These are phyloP conservation scores for Berberis thunbergii DNA, from an alignment of 164 flowering plant genomes.

Conservation along the genomic window DNA sequence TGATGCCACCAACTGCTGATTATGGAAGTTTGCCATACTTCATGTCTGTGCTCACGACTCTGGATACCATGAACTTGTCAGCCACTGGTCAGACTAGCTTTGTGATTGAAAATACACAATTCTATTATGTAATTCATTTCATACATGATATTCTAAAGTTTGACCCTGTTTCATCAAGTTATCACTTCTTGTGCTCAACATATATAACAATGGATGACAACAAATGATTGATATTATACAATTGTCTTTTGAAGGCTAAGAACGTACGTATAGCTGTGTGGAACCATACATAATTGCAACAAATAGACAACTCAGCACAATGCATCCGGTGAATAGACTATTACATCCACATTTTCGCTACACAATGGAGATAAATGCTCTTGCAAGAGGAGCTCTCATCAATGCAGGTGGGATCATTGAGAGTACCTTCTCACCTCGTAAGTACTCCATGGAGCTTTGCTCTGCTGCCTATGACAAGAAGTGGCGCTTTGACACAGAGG, in stretches of 20 bases:
- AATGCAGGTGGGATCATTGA: conserved; percentile 64
- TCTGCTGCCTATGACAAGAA: conserved; percentile 41
- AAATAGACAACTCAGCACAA: conserved; percentile 54
- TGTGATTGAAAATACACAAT: background rate
- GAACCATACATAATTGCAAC: conserved; percentile 74
- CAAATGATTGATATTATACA: background rate
- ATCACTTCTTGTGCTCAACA: background rate
- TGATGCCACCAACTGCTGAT: conserved; percentile 46
- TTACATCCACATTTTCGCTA: conserved; percentile 66
- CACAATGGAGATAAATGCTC: conserved; percentile 76
- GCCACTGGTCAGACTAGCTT: conserved; percentile 55
- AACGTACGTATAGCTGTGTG: conserved; percentile 45
- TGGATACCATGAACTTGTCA: conserved; percentile 57
- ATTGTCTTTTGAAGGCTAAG: conserved; percentile 39
- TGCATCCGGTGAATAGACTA: conserved; percentile 74
- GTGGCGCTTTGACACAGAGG: conserved; percentile 62
- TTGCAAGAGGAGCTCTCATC: conserved; percentile 52
- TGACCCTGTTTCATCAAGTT: background rate
- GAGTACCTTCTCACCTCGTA: conserved; percentile 35
- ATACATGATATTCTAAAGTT: background rate
- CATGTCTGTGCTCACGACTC: conserved; percentile 66
- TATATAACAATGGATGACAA: background rate
- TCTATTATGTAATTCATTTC: background rate
- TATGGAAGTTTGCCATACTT: conserved; percentile 67
- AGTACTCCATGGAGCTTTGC: conserved; percentile 48